Evolutionary conservation across 2,329 filamentous ascomycete genomes (phyloP).

Genomic region (Pestalotiopsis sp.): DNA sequence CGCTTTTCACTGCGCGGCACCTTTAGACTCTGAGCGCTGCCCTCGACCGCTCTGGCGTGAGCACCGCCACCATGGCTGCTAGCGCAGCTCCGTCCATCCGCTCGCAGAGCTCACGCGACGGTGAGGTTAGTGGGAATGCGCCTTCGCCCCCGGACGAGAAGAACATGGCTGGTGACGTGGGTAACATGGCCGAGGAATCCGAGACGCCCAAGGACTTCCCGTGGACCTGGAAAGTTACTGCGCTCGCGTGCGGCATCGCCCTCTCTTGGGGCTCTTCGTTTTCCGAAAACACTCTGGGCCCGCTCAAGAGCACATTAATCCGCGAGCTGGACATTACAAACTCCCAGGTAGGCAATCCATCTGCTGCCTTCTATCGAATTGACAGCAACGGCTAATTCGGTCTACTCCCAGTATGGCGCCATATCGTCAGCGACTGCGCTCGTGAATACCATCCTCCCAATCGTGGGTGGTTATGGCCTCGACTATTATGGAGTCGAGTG

Average conservation of each 20-base stretch:
- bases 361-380: not conserved
- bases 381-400: not conserved
- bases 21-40: no score
- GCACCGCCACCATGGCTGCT: not conserved
- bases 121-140: not conserved
- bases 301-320: conserved; percentile 22
- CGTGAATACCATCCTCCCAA: conserved; percentile 26
- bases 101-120: not conserved
- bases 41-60: not conserved
- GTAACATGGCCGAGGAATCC: not conserved
- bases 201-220: conserved; percentile 22
- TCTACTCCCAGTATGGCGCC: conserved; percentile 21
- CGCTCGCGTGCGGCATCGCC: conserved; percentile 21
- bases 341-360: conserved; percentile 10
- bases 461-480: conserved; percentile 26
- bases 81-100: not conserved
- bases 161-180: not conserved
- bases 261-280: conserved; percentile 28
- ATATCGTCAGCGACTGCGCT: conserved; percentile 25
- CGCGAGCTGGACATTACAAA: conserved; percentile 24
- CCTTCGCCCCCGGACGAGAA: not conserved
- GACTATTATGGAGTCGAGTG: conserved; percentile 28
- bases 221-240: conserved; percentile 22
- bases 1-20: no score
- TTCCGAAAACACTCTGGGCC: conserved; percentile 25